A percentile compares a stretch with the other conserved stretches of the same genome.
Conservation (phyloP, 2,329 filamentous ascomycete genomes). For the Claviceps pusilla region DNA sequence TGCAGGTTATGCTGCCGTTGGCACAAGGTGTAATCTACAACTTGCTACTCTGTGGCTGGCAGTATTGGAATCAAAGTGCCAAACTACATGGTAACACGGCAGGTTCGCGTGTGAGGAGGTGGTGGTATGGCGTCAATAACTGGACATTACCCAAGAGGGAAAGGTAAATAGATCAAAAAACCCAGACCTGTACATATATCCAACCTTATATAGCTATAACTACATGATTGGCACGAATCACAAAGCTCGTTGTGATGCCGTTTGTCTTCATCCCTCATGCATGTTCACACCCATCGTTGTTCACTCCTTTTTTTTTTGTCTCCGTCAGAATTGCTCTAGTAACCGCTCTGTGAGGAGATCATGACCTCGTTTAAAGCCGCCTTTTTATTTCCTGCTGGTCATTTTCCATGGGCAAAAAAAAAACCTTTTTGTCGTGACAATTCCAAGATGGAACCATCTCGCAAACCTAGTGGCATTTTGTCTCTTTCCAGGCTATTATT, state of each 20-base stretch:
- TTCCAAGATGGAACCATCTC: background rate
- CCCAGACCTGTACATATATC: background rate
- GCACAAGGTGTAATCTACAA: conserved; percentile 84
- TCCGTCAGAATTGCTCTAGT: background rate
- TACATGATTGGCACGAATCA: background rate
- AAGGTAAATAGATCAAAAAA: background rate
- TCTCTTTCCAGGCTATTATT: background rate
- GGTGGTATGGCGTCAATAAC: conserved; percentile 93
- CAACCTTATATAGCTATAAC: background rate
- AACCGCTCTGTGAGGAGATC: background rate
- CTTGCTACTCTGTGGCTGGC: conserved; percentile 71
- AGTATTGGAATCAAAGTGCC: conserved; percentile 70
- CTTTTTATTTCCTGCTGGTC: background rate
- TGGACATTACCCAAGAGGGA: conserved; percentile 57
- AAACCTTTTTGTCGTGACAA: background rate
- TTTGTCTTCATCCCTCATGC: background rate
- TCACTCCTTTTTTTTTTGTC: background rate
- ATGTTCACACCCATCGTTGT: background rate
- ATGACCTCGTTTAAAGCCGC: background rate
- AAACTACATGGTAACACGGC: conserved; percentile 61
- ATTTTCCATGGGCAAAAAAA: background rate
- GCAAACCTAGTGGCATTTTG: background rate
- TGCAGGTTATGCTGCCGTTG: conserved; percentile 67
- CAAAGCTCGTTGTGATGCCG: background rate
- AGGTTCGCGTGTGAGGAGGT: conserved; percentile 65